A percentile compares a stretch with the other conserved stretches of the same genome.
phyloP scores from a whole-genome alignment of 306 rosid genomes.

The Sphenostylis stenocarpa region DNA sequence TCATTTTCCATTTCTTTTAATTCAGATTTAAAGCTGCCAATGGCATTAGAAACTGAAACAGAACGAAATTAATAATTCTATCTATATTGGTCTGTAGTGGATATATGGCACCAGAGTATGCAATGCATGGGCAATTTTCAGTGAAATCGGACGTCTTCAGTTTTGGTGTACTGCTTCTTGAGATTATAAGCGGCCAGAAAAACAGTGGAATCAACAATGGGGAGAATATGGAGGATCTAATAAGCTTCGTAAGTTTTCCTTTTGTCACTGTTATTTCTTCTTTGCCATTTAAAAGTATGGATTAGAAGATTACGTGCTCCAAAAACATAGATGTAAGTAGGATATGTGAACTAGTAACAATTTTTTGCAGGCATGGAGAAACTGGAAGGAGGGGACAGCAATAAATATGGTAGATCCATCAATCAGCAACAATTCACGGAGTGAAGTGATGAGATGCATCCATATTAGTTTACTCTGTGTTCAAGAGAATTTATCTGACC shows the following conservation, averaged over 20 bases:
- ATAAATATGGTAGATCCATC: not conserved
- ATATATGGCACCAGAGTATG: not conserved
- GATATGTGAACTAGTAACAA: not conserved
- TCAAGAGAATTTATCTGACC: not conserved
- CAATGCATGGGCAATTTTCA: not conserved
- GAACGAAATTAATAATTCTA: not conserved
- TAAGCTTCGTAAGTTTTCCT: not conserved
- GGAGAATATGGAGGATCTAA: not conserved
- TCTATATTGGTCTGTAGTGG: not conserved
- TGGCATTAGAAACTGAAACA: not conserved
- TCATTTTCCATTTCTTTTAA: no score
- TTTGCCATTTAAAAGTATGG: not conserved
- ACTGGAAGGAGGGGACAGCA: not conserved
- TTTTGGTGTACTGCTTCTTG: not conserved
- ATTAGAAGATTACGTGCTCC: not conserved
- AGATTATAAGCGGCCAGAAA: not conserved
- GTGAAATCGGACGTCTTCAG: not conserved
- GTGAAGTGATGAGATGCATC: not conserved
- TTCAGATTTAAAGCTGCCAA: not conserved
- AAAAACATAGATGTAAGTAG: no score
- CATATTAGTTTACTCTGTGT: conserved; percentile 8
- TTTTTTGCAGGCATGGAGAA: not conserved
- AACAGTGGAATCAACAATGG: not conserved
- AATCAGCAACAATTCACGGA: not conserved
- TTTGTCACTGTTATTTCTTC: not conserved